Conservation (phyloP, 2,329 filamentous ascomycete genomes). For the Hypoxylon sp. region DNA sequence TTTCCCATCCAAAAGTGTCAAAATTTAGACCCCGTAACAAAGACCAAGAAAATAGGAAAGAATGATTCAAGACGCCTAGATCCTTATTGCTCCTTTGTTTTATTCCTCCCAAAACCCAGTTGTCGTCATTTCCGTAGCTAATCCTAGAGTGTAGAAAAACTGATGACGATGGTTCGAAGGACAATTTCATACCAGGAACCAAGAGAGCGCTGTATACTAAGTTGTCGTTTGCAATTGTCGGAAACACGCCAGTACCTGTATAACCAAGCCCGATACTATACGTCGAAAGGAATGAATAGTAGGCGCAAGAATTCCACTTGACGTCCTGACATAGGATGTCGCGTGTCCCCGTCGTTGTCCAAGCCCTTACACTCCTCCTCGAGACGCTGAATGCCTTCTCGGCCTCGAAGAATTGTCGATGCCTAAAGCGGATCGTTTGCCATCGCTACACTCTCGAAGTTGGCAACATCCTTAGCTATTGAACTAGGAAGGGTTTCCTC, state of each 20-base stretch:
- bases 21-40: not conserved
- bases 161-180: conserved; percentile 1
- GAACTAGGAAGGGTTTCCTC: conserved; percentile 20
- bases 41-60: not conserved
- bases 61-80: not conserved
- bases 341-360: not conserved
- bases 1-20: not conserved
- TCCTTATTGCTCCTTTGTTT: not conserved
- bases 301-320: not conserved
- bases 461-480: conserved; percentile 32
- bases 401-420: conserved; percentile 6
- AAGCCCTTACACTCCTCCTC: too few species aligned
- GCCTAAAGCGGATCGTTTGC: conserved; percentile 23
- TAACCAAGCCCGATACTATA: not conserved
- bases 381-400: not conserved
- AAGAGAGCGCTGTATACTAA: not conserved
- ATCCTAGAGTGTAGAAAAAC: conserved; percentile 1
- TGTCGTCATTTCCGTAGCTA: conserved; percentile 7
- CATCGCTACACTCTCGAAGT: conserved; percentile 48
- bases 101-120: not conserved
- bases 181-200: not conserved
- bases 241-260: not conserved
- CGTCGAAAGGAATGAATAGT: not conserved
- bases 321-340: not conserved
- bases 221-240: not conserved